Evolutionary conservation across 1,284 basidiomycete species (phyloP).

Genomic region (Heterobasidion occidentale): DNA sequence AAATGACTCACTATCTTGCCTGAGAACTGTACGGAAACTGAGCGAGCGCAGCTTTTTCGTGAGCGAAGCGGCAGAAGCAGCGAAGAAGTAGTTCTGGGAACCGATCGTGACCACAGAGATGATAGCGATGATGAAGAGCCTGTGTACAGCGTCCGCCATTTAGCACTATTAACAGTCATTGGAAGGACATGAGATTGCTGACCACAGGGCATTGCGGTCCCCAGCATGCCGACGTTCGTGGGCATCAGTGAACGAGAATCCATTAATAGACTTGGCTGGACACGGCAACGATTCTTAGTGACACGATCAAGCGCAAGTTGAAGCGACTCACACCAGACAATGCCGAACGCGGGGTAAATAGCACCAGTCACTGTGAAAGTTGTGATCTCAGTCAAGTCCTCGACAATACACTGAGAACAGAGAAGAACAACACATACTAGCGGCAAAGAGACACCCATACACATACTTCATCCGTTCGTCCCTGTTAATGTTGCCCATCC

Average conservation of each 20-base stretch:
- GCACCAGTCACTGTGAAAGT: slow-evolving; percentile 48
- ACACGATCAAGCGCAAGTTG: background rate
- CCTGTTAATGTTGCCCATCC: slow-evolving; percentile 63
- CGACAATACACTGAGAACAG: slow-evolving; percentile 1
- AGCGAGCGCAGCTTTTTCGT: slow-evolving; percentile 62
- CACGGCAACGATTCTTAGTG: background rate
- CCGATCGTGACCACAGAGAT: slow-evolving; percentile 54
- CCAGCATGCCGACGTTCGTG: slow-evolving; percentile 42
- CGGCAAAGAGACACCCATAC: slow-evolving; percentile 44
- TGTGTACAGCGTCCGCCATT: slow-evolving; percentile 14
- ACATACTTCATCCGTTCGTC: slow-evolving; percentile 50
- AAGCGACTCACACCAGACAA: slow-evolving; percentile 47
- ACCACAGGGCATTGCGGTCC: slow-evolving; percentile 68
- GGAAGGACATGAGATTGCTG: slow-evolving; percentile 4
- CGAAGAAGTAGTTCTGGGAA: slow-evolving; percentile 64
- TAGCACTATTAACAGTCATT: background rate
- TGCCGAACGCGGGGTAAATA: slow-evolving; percentile 82
- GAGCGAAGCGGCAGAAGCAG: slow-evolving; percentile 58
- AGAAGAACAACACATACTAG: slow-evolving; percentile 29
- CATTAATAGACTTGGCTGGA: slow-evolving; percentile 48
- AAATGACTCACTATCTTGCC: slow-evolving; percentile 67
- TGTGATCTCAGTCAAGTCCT: slow-evolving; percentile 13
- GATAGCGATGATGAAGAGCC: slow-evolving; percentile 81
- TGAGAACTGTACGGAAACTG: slow-evolving; percentile 69
- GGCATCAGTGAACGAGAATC: slow-evolving; percentile 44